A percentile compares a stretch with the other conserved stretches of the same genome.
Conservation (phyloP, 352 stramenopile genomes). For the Phytophthora kernoviae region DNA sequence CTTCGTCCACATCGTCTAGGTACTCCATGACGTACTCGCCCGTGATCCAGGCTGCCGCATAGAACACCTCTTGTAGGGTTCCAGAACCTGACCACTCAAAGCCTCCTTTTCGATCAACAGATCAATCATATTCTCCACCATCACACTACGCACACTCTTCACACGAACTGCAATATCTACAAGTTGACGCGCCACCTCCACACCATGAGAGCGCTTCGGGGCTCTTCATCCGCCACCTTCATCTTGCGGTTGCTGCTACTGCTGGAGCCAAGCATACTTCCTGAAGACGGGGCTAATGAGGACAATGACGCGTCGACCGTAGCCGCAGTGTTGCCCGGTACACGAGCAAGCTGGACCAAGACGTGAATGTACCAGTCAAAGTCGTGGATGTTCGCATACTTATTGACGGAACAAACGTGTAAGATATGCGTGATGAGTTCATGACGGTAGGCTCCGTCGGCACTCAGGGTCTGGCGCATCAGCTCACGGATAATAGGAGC, state of each 20-base stretch:
- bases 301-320: conserved; percentile 41
- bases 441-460: conserved; percentile 94
- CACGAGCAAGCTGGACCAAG: conserved; percentile 94
- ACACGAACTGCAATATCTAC: conserved; percentile 97
- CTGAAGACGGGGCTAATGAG: conserved; percentile 30
- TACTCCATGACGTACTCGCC: conserved; percentile 97
- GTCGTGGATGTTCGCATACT: conserved; percentile 98
- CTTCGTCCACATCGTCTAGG: conserved; percentile 80
- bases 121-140: conserved; percentile 95
- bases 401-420: conserved; percentile 96
- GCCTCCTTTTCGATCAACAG: conserved; percentile 91
- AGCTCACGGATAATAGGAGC: conserved; percentile 96
- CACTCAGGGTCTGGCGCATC: conserved; percentile 93
- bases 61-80: conserved; percentile 94
- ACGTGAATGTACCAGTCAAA: conserved; percentile 99
- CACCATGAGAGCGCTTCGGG: conserved; percentile 57
- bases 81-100: conserved; percentile 67
- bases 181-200: conserved; percentile 94
- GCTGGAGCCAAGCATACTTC: conserved; percentile 49
- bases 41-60: conserved; percentile 97
- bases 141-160: conserved; percentile 94
- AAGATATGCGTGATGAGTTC: conserved; percentile 97
- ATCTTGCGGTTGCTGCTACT: conserved; percentile 30
- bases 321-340: conserved; percentile 75
- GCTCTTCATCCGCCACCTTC: conserved; percentile 32